Percentiles rank a stretch among this genome's conserved stretches.
Conservation (phyloP, 2,329 filamentous ascomycete species). For the Pseudogymnoascus sp. region DNA sequence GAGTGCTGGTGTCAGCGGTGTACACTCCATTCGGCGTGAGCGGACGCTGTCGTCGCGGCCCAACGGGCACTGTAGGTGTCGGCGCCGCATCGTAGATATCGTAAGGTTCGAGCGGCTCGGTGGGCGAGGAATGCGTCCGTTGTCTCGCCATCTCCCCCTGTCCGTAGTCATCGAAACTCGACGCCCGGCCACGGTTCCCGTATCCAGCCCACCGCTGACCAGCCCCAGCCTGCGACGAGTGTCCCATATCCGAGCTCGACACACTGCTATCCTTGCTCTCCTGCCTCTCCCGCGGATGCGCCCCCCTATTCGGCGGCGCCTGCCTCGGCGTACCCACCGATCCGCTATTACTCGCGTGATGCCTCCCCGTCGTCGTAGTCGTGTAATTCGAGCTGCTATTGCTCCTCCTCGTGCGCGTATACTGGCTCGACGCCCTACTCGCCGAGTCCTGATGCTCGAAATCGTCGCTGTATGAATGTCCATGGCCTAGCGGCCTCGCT, state of each 20-base stretch:
- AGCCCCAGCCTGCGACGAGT: constrained; percentile 44
- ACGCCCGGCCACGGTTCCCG: constrained; percentile 45
- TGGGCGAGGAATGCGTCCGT: constrained; percentile 21
- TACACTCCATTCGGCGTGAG: constrained; percentile 29
- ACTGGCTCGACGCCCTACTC: constrained; percentile 43
- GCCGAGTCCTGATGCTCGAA: constrained; percentile 47
- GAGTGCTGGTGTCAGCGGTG: constrained; percentile 12
- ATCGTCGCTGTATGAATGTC: constrained; percentile 55
- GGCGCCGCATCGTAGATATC: constrained; percentile 70
- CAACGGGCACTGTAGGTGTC: constrained; percentile 73
- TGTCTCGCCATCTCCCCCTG: constrained; percentile 33
- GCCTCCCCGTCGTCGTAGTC: constrained; percentile 26
- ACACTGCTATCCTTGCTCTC: constrained; percentile 65
- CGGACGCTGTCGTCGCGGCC: constrained; percentile 53
- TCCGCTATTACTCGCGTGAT: constrained; percentile 18
- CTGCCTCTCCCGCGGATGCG: constrained; percentile 49
- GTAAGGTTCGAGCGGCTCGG: constrained; percentile 22
- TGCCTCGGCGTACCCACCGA: constrained; percentile 29
- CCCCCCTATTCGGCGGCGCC: constrained; percentile 28
- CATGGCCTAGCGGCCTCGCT: constrained; percentile 29
- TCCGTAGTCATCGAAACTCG: constrained; percentile 62
- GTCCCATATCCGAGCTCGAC: constrained; percentile 58
- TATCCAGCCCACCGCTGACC: constrained; percentile 48
- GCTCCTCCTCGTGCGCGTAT: constrained; percentile 58
- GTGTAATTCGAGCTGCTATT: constrained; percentile 73